Percentiles rank a stretch among this genome's conserved stretches.
phyloP scores from a whole-genome alignment of 2,329 filamentous ascomycete species.

The Penicillium sclerotiorum region DNA sequence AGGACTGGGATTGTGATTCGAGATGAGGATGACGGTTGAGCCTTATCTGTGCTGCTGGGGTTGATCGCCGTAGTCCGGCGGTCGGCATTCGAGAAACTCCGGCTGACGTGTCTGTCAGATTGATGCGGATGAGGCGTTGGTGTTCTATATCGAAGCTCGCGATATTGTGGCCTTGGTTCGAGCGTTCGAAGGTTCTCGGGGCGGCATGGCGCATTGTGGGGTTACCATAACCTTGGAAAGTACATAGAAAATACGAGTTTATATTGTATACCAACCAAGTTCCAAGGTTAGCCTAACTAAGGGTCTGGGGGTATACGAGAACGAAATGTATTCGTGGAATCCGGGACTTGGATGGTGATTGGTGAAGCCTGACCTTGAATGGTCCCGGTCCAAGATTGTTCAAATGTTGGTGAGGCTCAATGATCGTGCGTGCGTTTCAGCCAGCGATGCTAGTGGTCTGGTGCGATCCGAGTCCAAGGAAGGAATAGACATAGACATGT shows the following conservation, averaged over 20 bases:
- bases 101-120: constrained; percentile 20
- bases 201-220: background rate
- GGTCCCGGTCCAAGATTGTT: too few species aligned
- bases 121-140: background rate
- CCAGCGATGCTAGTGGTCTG: too few species aligned
- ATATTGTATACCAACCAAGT: too few species aligned
- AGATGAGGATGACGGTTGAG: background rate
- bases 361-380: too few species aligned
- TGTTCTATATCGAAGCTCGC: too few species aligned
- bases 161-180: background rate
- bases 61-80: background rate
- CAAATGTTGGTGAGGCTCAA: background rate
- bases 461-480: too few species aligned
- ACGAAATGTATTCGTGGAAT: too few species aligned
- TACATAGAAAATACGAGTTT: too few species aligned
- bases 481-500: too few species aligned
- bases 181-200: background rate
- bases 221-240: background rate
- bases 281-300: too few species aligned
- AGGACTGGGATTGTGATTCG: background rate
- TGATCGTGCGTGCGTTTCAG: background rate
- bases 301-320: too few species aligned
- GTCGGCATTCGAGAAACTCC: constrained; percentile 2
- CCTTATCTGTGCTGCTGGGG: background rate
- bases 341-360: too few species aligned